Evolutionary conservation across 495 filamentous ascomycete genomes (phyloP), one percentile per base, ranked within the genome.

Genomic region (Tuber indicum): DNA sequence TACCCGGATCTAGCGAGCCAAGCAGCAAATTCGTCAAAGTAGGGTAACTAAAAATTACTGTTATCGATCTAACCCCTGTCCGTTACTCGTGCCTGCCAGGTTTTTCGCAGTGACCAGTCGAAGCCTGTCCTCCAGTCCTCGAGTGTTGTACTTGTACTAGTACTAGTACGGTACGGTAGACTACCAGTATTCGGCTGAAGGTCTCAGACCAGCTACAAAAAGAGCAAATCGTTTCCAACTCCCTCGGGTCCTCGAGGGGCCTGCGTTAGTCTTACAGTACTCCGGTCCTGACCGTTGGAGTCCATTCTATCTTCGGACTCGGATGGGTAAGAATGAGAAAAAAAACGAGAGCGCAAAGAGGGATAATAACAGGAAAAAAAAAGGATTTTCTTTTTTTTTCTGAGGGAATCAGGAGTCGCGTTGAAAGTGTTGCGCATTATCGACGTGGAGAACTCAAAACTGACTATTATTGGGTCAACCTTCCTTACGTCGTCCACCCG

Each of bases 171-270:
- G 0, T 8, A 4, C 42, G 8, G 42, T 42, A 4, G 42, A 8
- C 42, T 42, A 42, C 8, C 47, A 9, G 21, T 8, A n/a, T 58
- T n/a, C 21, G 49, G 23, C 49, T 58, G 49, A 58, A 26, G 49
- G 49, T 58, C 49, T 58, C 23, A 26, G 23, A 58, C 23, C 49
- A 58, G 49, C 49, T 26, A 5, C 49, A 58, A 14, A 26, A 26
- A 23, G 49, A n/a, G 49, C 49, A 58, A 58, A 58, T 58, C 49
- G 49, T 58, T 58, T 58, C 49, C 49, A 26, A 58, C 49, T 58
- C 49, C 49, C 49, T 58, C 23, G 9, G 3, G 23, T 23, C 26
- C 23, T 58, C 49, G 46, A 58, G 23, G 49, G 45, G 14, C 45
- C 45, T 10, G 9, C 49, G 23, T 21, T 52, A 52, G 47, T 52